Base-by-base conservation (phyloP, 306 rosid genomes). In the Rosa chinensis region DNA sequence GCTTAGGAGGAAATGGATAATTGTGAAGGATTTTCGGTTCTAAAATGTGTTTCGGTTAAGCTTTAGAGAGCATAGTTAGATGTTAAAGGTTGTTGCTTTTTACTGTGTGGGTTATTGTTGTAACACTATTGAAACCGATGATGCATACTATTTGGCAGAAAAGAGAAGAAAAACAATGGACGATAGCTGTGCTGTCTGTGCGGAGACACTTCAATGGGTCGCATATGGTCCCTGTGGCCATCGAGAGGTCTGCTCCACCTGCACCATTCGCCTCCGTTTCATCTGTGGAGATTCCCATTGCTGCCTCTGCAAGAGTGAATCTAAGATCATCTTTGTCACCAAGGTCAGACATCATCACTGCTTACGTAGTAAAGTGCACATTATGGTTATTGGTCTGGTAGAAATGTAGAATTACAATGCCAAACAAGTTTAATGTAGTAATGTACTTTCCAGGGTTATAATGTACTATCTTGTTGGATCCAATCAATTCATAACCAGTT, bases 181-280 rank as follows among this genome's bases (percentile, higher is more conserved):
- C 37, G 86, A 83, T 63, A 83, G 83, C 62, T 79, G 86, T 52
- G 86, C 64, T 58, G 86, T 83, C 32, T 83, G 86, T 63, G 86
- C 86, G 17, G 86, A 79, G 18, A 37, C 82, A 14, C 81, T 83
- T 16, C 78, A 83, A 75, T 83, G 83, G 86, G 86, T 83, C 10
- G 86, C 86, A 20, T 83, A 83, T 73, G 86, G 86, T 5, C 55
- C 70, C 25, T 83, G 86, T 59, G 86, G 86, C 63, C 86, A 83
- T 53, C 77, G 48, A 3, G 86, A 83, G 80, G 83, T 83, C 78
- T 83, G 86, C 83, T 83, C 86, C 79, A 83, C 86, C 74, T 83
- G 86, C 73, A 82, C 52, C 75, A 23, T 80, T 75, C 78, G 86
- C n/a, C 80, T 83, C 47, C 86, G 83, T 72, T 70, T 83, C 74